A percentile compares a stretch with the other conserved stretches of the same genome.
Conservation (phyloP, 176 grass and related monocot genomes). For the Dendrocalamus sinicus region DNA sequence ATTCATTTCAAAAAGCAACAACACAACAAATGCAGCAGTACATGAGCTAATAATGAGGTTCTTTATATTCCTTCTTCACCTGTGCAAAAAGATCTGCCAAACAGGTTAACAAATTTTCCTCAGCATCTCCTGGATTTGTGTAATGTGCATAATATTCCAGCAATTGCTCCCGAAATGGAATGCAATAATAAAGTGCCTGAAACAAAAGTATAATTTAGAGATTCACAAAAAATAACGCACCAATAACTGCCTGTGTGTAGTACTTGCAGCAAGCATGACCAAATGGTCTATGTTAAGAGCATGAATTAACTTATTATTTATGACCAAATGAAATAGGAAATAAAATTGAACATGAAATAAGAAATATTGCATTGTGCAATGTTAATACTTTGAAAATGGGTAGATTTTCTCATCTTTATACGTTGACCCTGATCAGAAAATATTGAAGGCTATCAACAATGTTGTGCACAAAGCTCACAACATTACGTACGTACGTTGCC, state of each 20-base stretch:
- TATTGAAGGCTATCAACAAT: neutral
- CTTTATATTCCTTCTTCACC: slow-evolving; percentile 48
- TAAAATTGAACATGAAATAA: slow-evolving; percentile 11
- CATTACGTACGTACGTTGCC: no score
- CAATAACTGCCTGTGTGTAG: neutral
- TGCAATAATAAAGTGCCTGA: slow-evolving; percentile 92
- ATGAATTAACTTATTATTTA: neutral
- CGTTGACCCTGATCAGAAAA: neutral
- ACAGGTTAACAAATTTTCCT: slow-evolving; percentile 87
- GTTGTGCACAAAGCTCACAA: neutral
- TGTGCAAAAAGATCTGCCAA: slow-evolving; percentile 94
- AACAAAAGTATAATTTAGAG: slow-evolving; percentile 32
- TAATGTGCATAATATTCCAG: slow-evolving; percentile 75
- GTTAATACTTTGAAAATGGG: slow-evolving; percentile 19
- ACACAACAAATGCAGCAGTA: slow-evolving; percentile 22
- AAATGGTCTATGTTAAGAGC: slow-evolving; percentile 7
- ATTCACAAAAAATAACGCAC: neutral
- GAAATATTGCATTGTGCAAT: neutral
- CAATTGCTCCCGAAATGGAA: slow-evolving; percentile 82
- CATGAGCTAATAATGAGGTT: slow-evolving; percentile 17
- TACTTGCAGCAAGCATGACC: slow-evolving; percentile 32
- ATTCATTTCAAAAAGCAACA: slow-evolving; percentile 29
- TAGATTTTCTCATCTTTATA: slow-evolving; percentile 15
- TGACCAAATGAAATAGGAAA: neutral
- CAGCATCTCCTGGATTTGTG: slow-evolving; percentile 62